Conservation (phyloP, 176 grass and related monocot genomes). For the Carex kokanica region DNA sequence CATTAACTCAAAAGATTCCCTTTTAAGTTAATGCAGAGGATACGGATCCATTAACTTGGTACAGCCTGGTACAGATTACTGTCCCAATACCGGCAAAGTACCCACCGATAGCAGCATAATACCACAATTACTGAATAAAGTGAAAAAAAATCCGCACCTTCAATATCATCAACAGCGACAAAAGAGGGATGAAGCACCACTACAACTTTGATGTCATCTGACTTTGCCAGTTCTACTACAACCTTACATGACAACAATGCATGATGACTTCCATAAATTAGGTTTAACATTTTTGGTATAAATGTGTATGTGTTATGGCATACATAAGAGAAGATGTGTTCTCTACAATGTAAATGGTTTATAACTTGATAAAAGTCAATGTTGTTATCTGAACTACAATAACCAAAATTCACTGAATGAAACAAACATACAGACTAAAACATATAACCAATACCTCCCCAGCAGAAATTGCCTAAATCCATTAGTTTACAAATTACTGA, state of each 20-base stretch:
- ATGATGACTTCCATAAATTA: background rate
- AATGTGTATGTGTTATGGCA: background rate
- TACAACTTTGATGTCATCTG: constrained; percentile 32
- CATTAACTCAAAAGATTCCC: too few species aligned
- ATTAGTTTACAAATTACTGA: background rate
- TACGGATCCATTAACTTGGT: background rate
- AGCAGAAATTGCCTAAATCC: constrained; percentile 36
- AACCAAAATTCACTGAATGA: background rate
- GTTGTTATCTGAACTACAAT: background rate
- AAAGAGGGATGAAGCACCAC: constrained; percentile 38
- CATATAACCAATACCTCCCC: constrained; percentile 33
- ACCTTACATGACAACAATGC: constrained; percentile 32
- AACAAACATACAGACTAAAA: background rate
- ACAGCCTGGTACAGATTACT: background rate
- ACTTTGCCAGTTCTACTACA: constrained; percentile 40
- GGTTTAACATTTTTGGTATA: background rate
- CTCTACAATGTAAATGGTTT: background rate
- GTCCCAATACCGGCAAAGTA: background rate
- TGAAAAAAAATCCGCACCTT: constrained; percentile 18
- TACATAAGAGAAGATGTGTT: background rate
- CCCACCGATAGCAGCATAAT: background rate
- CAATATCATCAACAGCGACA: constrained; percentile 39
- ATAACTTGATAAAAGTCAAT: background rate
- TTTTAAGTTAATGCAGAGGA: too few species aligned
- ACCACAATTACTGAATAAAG: background rate